Evolutionary conservation across 129 eudicot species (phyloP).

Genomic region (Cynara cardunculus): DNA sequence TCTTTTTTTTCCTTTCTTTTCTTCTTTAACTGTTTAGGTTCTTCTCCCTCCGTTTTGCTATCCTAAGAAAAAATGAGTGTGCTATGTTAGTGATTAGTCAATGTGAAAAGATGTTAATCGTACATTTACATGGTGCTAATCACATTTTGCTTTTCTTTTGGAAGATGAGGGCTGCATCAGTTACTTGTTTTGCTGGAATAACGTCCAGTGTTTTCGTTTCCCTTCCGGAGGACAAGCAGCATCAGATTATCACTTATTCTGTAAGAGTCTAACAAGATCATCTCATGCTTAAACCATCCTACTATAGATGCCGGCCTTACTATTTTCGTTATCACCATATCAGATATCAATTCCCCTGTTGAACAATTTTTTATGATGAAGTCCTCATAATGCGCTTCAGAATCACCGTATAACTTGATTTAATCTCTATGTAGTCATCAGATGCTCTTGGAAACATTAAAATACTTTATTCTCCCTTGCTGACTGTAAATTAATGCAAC

Average conservation of each 20-base stretch:
- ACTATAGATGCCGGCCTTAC: not conserved
- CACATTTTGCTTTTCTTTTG: slow-evolving; percentile 2
- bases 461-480: not conserved
- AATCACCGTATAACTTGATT: not conserved
- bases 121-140: slow-evolving; percentile 2
- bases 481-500: not conserved
- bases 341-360: not conserved
- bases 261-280: slow-evolving; percentile 41
- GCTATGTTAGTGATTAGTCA: not conserved
- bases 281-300: not conserved
- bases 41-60: not conserved
- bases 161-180: slow-evolving; percentile 91
- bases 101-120: not conserved
- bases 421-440: not conserved
- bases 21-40: not conserved
- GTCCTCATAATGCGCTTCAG: not conserved
- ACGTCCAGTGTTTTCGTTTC: slow-evolving; percentile 70
- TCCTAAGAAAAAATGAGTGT: not conserved
- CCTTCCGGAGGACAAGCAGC: slow-evolving; percentile 65
- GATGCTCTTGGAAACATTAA: not conserved
- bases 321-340: not conserved
- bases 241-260: slow-evolving; percentile 50
- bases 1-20: too few species aligned
- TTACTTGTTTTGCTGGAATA: slow-evolving; percentile 95
- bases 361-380: not conserved